A percentile compares a stretch with the other conserved stretches of the same genome.
Conservation (phyloP, 441 rosid species). For the Macaranga tanarius region DNA sequence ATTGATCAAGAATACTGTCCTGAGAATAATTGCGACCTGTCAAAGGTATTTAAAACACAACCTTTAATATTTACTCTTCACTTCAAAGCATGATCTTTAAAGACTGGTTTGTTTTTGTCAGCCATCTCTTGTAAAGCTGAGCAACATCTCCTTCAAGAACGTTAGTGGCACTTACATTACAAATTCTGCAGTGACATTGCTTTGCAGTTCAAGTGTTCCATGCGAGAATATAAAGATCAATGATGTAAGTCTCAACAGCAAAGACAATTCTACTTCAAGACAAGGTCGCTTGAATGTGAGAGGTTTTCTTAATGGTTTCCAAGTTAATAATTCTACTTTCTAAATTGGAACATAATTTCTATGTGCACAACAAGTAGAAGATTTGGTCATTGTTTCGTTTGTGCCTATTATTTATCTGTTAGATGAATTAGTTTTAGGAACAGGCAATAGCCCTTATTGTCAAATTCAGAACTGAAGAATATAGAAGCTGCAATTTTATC, state of each 20-base stretch:
- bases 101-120: no score
- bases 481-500: no score
- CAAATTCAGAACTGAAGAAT: background rate
- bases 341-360: background rate
- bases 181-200: conserved; percentile 27
- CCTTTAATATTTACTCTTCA: background rate
- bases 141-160: conserved; percentile 38
- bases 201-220: conserved; percentile 41
- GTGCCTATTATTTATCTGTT: background rate
- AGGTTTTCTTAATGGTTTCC: conserved; percentile 32
- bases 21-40: conserved; percentile 28
- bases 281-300: conserved; percentile 25
- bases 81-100: no score
- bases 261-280: background rate
- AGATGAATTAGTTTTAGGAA: background rate
- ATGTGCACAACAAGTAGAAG: background rate
- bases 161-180: conserved; percentile 49
- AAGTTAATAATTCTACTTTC: conserved; percentile 32
- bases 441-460: background rate
- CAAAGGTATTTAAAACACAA: conserved; percentile 27
- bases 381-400: conserved; percentile 1
- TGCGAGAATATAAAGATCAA: conserved; percentile 35
- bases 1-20: conserved; percentile 60
- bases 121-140: conserved; percentile 43
- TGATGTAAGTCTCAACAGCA: conserved; percentile 24